These are phyloP conservation scores for Backusella australiensis DNA, from an alignment of 192 early-diverging fungal genomes.

Conservation along the genomic window DNA sequence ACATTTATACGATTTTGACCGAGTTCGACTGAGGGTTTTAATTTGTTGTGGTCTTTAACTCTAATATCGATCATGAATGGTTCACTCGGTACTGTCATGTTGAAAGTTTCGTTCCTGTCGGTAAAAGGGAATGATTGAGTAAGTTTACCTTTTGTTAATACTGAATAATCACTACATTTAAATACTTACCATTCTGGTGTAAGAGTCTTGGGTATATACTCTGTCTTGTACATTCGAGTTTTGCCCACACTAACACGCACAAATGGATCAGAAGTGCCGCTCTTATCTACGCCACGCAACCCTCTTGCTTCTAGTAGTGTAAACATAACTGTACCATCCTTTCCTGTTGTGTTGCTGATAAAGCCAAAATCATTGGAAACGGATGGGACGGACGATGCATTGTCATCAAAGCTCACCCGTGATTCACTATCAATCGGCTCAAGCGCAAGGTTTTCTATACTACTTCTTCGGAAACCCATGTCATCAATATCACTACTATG, in stretches of 20 bases:
- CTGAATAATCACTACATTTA: not conserved
- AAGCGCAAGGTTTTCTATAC: not conserved
- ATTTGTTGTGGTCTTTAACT: conserved; percentile 25
- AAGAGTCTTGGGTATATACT: conserved; percentile 24
- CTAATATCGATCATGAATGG: conserved; percentile 28
- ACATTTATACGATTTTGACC: conserved; percentile 24
- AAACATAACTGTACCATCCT: conserved; percentile 29
- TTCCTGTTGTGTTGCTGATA: conserved; percentile 6
- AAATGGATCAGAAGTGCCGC: conserved; percentile 24
- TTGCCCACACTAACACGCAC: conserved; percentile 21
- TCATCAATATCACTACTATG: not conserved
- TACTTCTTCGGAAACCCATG: not conserved
- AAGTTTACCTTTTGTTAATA: not conserved
- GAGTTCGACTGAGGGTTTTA: conserved; percentile 13
- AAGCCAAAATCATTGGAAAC: not conserved
- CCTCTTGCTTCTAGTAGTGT: conserved; percentile 46
- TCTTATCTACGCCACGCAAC: conserved; percentile 55
- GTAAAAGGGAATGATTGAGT: not conserved
- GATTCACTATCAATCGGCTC: not conserved
- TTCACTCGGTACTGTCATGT: not conserved
- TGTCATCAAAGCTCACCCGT: not conserved
- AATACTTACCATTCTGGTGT: conserved; percentile 29
- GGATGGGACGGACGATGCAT: not conserved
- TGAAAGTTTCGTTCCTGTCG: conserved; percentile 26
- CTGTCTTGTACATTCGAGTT: conserved; percentile 21